Percentiles rank a stretch among this genome's conserved stretches.
These are phyloP conservation scores for Gamsiella multidivaricata DNA, from an alignment of 192 early-diverging fungal genomes.

Conservation along the genomic window DNA sequence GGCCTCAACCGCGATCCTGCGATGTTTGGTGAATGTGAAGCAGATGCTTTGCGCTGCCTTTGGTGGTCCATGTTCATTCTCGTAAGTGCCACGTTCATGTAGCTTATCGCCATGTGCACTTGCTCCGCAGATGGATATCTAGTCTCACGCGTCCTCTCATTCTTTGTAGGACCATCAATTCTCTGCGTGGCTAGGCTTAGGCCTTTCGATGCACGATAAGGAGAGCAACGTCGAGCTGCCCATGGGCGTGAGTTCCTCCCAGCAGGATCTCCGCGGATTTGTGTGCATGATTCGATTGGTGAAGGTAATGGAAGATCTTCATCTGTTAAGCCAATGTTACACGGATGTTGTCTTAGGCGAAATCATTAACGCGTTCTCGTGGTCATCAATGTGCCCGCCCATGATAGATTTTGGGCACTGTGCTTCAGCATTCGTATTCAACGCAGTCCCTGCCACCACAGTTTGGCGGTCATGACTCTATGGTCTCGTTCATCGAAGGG, in stretches of 20 bases:
- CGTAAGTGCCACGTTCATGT: slow-evolving; percentile 32
- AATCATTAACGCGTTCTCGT: background rate
- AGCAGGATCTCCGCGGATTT: slow-evolving; percentile 35
- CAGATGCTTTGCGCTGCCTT: slow-evolving; percentile 34
- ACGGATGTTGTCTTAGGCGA: background rate
- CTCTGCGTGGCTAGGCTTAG: slow-evolving; percentile 42
- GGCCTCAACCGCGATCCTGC: slow-evolving; percentile 52
- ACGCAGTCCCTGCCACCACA: slow-evolving; percentile 43
- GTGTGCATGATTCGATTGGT: slow-evolving; percentile 40
- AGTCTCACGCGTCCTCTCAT: background rate
- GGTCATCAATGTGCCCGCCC: background rate
- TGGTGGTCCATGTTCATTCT: slow-evolving; percentile 55
- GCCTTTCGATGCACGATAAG: slow-evolving; percentile 46
- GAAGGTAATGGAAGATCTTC: slow-evolving; percentile 18
- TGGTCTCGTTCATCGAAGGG: slow-evolving; percentile 47
- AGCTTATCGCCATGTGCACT: too few species aligned
- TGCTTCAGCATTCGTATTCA: slow-evolving; percentile 52
- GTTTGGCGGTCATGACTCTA: slow-evolving; percentile 49
- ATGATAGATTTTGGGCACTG: slow-evolving; percentile 37
- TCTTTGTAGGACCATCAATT: slow-evolving; percentile 48
- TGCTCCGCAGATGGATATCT: background rate
- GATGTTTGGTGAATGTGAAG: slow-evolving; percentile 17
- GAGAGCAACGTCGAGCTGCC: slow-evolving; percentile 45
- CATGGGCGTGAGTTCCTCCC: slow-evolving; percentile 1
- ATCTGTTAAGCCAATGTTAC: background rate